Evolutionary conservation across 371 early-diverging fungal species (phyloP), one percentile per base, ranked within the genome.

Genomic region (Zychaea mexicana): DNA sequence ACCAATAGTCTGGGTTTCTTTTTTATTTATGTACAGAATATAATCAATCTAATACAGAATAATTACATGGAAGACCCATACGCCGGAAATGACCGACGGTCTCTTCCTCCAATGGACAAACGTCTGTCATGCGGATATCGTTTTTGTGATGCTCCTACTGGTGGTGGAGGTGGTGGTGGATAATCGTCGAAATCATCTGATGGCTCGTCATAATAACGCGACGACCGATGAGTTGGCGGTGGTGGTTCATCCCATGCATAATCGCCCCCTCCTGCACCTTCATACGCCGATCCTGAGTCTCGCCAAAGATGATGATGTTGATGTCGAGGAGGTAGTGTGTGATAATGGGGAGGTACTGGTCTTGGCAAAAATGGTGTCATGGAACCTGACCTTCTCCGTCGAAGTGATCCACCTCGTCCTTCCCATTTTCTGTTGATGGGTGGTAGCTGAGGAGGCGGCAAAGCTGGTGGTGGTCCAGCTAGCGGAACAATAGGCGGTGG

Each of bases 201-300:
- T 49, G 49, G 49, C n/a, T 49, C 49, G 3, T 49, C 49, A 49
- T 49, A 49, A 49, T 49, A 49, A 49, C 49, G 49, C 49, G 49
- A 49, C 9, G 49, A 49, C 13, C 49, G 21, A 24, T 49, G 26
- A 3, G 49, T 12, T 49, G 49, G 49, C 24, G 49, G 49, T 49
- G 49, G 49, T 22, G 49, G 49, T 24, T 49, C 49, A 9, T 49
- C 49, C 49, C 49, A 49, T 2, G n/a, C 49, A 49, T 49, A 49
- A 9, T 49, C 49, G 6, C 24, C 22, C 19, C n/a, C 46, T 49
- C 22, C 49, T 24, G 22, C 28, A 19, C 26, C 49, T 0, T 49
- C 42, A 42, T 42, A 42, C 7, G 17, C 42, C n/a, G 42, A 6
- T 49, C 49, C 49, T 0, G 49, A 22, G 10, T 49, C 49, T 4